phyloP scores from a whole-genome alignment of 768 basidiomycete genomes.

The Mycena olivaceomarginata region DNA sequence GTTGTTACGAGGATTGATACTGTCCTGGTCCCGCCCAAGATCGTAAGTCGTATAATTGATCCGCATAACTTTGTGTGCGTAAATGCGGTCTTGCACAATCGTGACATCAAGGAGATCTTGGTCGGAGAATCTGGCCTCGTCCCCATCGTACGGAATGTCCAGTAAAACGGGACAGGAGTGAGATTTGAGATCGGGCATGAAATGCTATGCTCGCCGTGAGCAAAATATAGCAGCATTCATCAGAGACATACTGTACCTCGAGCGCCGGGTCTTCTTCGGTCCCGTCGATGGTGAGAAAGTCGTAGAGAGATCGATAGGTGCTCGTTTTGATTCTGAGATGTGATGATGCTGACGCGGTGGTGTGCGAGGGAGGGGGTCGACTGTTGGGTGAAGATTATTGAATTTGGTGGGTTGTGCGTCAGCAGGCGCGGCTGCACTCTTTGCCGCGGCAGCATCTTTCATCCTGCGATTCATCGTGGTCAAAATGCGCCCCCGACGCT shows the following conservation, averaged over 20 bases:
- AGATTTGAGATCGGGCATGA: not conserved
- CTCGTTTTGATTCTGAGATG: not conserved
- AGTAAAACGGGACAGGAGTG: not conserved
- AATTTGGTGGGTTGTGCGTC: no score
- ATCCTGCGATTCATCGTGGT: no score
- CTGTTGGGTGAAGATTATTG: no score
- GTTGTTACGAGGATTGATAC: not conserved
- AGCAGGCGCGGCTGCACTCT: no score
- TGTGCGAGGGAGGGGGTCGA: not conserved
- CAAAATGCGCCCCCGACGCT: no score
- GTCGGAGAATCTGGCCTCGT: not conserved
- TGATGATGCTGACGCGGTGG: not conserved
- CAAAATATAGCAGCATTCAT: not conserved
- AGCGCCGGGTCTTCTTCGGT: not conserved
- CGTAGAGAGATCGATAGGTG: not conserved
- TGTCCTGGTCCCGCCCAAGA: not conserved
- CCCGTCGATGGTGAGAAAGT: not conserved
- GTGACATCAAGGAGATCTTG: not conserved
- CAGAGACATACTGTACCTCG: not conserved
- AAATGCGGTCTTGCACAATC: not conserved
- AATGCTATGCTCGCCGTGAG: not conserved
- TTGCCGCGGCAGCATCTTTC: no score
- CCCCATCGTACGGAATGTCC: not conserved
- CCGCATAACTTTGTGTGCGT: not conserved
- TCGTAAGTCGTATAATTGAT: conserved; percentile 3